Evolutionary conservation across 2,329 filamentous ascomycete genomes (phyloP).

Genomic region (Ophiosphaerella korrae): DNA sequence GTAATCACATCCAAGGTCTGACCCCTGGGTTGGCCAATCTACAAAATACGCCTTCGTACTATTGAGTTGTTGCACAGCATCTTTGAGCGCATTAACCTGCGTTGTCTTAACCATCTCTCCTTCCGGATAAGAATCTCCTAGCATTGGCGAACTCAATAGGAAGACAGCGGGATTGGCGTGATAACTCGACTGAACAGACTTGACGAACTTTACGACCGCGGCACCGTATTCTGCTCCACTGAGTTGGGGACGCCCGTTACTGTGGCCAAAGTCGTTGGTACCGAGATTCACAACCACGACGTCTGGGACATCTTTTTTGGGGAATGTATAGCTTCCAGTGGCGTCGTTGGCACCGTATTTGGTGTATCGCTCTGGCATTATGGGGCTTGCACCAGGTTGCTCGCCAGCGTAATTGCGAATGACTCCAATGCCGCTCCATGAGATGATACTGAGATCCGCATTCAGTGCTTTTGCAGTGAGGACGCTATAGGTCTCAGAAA

Average conservation of each 20-base stretch:
- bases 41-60: constrained; percentile 46
- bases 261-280: constrained; percentile 53
- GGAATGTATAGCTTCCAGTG: constrained; percentile 47
- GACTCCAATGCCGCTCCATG: constrained; percentile 54
- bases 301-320: constrained; percentile 36
- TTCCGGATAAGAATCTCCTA: constrained; percentile 47
- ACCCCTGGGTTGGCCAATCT: constrained; percentile 50
- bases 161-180: constrained; percentile 48
- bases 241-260: constrained; percentile 15
- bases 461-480: constrained; percentile 49
- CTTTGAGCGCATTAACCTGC: constrained; percentile 43
- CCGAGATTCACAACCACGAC: constrained; percentile 53
- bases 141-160: constrained; percentile 49
- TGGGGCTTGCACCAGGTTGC: constrained; percentile 35
- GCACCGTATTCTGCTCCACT: constrained; percentile 14
- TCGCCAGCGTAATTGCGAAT: constrained; percentile 47
- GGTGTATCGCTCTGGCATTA: constrained; percentile 51
- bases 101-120: constrained; percentile 49
- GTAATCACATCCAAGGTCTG: constrained; percentile 52
- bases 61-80: constrained; percentile 39
- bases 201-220: constrained; percentile 37
- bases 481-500: constrained; percentile 51
- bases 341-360: constrained; percentile 52
- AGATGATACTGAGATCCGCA: constrained; percentile 52
- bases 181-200: constrained; percentile 29